Conservation (phyloP, 2,329 filamentous ascomycete genomes). For the Neonectria sp. region DNA sequence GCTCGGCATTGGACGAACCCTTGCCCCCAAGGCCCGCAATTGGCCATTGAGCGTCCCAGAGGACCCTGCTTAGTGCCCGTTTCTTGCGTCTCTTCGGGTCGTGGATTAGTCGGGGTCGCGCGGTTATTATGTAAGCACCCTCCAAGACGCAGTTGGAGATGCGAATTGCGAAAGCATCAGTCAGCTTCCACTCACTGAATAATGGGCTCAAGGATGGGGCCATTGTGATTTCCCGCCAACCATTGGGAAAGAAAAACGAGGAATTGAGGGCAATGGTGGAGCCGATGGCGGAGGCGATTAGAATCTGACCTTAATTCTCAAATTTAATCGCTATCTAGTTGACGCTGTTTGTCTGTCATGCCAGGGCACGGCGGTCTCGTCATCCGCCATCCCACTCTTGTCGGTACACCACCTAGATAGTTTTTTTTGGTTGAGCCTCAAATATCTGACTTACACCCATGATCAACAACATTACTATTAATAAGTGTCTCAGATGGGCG, state of each 20-base stretch:
- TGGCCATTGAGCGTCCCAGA: conserved; percentile 29
- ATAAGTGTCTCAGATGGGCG: no score
- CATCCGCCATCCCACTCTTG: conserved; percentile 33
- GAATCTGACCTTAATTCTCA: not conserved
- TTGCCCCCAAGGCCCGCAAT: not conserved
- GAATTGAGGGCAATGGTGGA: conserved; percentile 34
- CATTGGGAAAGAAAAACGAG: not conserved
- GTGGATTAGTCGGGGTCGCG: conserved; percentile 26
- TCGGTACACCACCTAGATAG: conserved; percentile 27
- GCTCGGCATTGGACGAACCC: conserved; percentile 20
- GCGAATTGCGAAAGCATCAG: conserved; percentile 48
- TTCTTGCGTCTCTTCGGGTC: conserved; percentile 9
- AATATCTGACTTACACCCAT: no score
- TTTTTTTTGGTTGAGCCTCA: no score
- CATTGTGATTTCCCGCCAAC: not conserved
- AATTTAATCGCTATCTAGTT: conserved; percentile 25
- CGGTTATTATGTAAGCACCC: conserved; percentile 43
- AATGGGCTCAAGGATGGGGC: conserved; percentile 8
- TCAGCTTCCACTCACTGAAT: conserved; percentile 35
- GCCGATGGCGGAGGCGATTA: conserved; percentile 34
- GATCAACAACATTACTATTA: no score
- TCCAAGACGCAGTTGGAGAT: conserved; percentile 28
- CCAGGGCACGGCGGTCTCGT: conserved; percentile 32
- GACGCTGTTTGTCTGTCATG: conserved; percentile 6
- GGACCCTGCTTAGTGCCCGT: conserved; percentile 18